Base-by-base conservation (phyloP, 345 rosid species). In the Sonneratia caseolaris region DNA sequence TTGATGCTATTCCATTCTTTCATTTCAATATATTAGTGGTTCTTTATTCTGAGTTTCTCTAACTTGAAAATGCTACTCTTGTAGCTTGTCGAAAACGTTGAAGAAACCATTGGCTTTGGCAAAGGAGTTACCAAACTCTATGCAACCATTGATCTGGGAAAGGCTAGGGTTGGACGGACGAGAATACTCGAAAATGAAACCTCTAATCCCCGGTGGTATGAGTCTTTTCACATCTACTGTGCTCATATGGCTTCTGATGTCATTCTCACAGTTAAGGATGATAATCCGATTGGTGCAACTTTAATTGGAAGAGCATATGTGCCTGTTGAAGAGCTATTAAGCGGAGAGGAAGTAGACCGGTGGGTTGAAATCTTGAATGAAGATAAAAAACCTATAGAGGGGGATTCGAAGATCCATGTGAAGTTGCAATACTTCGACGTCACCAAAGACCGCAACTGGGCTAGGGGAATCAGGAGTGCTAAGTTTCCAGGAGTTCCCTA, bases 121-220 rank as follows among this genome's bases (percentile, higher is more conserved):
- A 86, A 88, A 81, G 98, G 99, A 70, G 80, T 81, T 37, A 75
- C 85, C 70, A 86, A 83, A 75, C 83, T 90, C 75, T 95, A 92
- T 43, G 99, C 99, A 49, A 83, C 91, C 42, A 82, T 95, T 37
- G 99, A 95, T 81, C 82, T 95, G 40, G 97, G 88, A 78, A 90
- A 79, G 84, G 97, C 97, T 57, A 86, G 99, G 79, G 97, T 89
- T 74, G 99, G 99, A 81, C 84, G 96, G 74, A 95, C 99, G 2
- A 85, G 97, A 70, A 81, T 74, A 48, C 68, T 95, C 21, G 85
- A 77, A 78, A 86, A 92, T 5, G 93, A 87, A 64, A 75, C 76
- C 37, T 59, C 73, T 21, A 89, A 80, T 55, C 99, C 97, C n/a
- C 84, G 82, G 68, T 95, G 99, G 99, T 68, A 80, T 3, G 99